phyloP scores from a whole-genome alignment of 2,329 filamentous ascomycete species.

The Sporothrix schenckii region DNA sequence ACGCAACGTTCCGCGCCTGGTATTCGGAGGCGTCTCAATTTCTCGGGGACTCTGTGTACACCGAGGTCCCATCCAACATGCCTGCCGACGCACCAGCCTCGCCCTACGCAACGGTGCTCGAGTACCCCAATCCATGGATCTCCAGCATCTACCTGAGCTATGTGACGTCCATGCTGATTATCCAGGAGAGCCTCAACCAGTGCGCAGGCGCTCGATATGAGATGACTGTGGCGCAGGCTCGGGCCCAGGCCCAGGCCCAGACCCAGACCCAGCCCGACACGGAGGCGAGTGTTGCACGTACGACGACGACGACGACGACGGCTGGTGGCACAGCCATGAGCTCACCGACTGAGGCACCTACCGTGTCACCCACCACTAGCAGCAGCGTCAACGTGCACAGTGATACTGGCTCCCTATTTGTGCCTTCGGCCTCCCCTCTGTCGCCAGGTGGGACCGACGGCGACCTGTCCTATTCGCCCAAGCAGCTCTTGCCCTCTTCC shows the following conservation, averaged over 20 bases:
- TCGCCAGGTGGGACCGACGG: not conserved
- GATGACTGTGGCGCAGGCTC: not conserved
- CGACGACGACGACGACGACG: not conserved
- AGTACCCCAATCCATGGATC: constrained; percentile 42
- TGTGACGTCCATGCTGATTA: constrained; percentile 48
- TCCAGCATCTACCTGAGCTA: constrained; percentile 45
- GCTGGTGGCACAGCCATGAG: not conserved
- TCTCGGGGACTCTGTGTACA: constrained; percentile 21
- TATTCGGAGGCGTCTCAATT: constrained; percentile 37
- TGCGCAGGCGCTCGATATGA: constrained; percentile 38
- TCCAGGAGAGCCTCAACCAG: constrained; percentile 46
- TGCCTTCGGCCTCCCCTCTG: not conserved
- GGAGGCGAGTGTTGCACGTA: constrained; percentile 4
- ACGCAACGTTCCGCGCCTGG: constrained; percentile 43
- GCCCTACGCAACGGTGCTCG: constrained; percentile 43
- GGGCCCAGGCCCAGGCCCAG: not conserved
- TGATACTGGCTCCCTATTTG: not conserved
- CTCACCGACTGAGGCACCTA: not conserved
- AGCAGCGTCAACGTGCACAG: not conserved
- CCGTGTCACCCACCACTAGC: not conserved
- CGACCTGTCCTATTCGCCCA: not conserved
- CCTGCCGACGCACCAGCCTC: constrained; percentile 41
- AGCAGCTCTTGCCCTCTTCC: not conserved
- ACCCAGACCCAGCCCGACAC: not conserved
- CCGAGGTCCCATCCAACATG: constrained; percentile 37